phyloP scores from a whole-genome alignment of 441 rosid species.

The Populus hybrid region DNA sequence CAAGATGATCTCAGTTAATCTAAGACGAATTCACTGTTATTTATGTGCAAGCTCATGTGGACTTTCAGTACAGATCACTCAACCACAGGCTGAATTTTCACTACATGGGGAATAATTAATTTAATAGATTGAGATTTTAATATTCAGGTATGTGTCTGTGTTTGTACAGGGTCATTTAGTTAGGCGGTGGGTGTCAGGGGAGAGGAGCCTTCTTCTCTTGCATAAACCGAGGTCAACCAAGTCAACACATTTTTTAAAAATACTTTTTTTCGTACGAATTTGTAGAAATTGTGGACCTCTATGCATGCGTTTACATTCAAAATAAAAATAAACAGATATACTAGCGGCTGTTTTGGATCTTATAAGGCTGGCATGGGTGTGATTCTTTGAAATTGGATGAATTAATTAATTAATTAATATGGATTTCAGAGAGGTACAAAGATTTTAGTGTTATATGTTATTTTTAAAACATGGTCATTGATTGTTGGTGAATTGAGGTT shows the following conservation, averaged over 20 bases:
- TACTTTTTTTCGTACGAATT: not conserved
- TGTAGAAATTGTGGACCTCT: not conserved
- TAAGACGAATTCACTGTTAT: not conserved
- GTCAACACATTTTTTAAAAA: constrained; percentile 16
- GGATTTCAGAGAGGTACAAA: not conserved
- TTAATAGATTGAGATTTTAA: not conserved
- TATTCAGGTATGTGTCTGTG: not conserved
- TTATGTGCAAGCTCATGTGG: not conserved
- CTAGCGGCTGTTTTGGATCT: not conserved
- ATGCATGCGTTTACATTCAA: not conserved
- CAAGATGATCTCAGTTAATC: not conserved
- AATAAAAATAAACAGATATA: too few species aligned
- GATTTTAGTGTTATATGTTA: not conserved
- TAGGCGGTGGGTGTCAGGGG: too few species aligned
- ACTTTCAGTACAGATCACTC: not conserved
- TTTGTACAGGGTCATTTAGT: not conserved
- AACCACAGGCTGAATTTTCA: not conserved
- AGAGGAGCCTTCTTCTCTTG: not conserved
- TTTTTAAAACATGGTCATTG: not conserved
- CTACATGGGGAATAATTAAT: not conserved
- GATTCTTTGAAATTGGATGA: not conserved
- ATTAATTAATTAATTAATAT: not conserved
- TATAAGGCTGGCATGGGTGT: not conserved
- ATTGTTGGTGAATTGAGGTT: too few species aligned
- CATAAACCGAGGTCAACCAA: constrained; percentile 27